Evolutionary conservation across 2,329 filamentous ascomycete genomes (phyloP).

Genomic region (Fusarium mundagurra): DNA sequence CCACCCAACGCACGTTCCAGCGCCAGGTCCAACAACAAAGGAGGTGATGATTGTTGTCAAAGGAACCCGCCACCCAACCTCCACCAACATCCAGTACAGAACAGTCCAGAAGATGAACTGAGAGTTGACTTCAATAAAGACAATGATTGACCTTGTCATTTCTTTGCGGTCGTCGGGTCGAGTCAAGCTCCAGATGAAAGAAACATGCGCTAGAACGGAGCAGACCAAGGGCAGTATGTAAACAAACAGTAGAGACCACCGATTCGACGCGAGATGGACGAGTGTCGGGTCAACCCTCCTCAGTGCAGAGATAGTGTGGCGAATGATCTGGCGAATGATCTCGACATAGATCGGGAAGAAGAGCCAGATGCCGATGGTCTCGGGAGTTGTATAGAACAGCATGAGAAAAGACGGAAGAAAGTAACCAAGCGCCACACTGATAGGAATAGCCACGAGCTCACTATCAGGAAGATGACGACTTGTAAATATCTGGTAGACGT

Average conservation of each 20-base stretch:
- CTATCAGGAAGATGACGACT: conserved; percentile 54
- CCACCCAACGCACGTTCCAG: conserved; percentile 52
- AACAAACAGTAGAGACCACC: conserved; percentile 50
- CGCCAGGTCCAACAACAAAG: conserved; percentile 51
- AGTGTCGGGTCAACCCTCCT: conserved; percentile 43
- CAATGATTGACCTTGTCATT: conserved; percentile 59
- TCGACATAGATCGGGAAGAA: conserved; percentile 63
- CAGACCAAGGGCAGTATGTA: conserved; percentile 57
- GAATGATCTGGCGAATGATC: conserved; percentile 52
- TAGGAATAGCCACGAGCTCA: conserved; percentile 67
- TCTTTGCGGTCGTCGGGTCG: conserved; percentile 57
- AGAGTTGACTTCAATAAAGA: conserved; percentile 59
- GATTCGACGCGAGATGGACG: conserved; percentile 57
- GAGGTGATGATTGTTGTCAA: conserved; percentile 45
- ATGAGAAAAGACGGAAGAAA: conserved; percentile 58
- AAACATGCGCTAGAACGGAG: conserved; percentile 55
- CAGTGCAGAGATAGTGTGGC: conserved; percentile 41
- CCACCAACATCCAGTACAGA: conserved; percentile 63
- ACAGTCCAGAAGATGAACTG: conserved; percentile 58
- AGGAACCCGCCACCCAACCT: conserved; percentile 57
- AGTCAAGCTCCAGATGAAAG: conserved; percentile 54
- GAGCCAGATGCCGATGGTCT: conserved; percentile 57
- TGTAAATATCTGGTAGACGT: conserved; percentile 24
- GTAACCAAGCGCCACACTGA: conserved; percentile 59
- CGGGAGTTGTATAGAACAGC: conserved; percentile 53